Evolutionary conservation across 1,284 basidiomycete species (phyloP).

Genomic region (Cystobasidium slooffiae): DNA sequence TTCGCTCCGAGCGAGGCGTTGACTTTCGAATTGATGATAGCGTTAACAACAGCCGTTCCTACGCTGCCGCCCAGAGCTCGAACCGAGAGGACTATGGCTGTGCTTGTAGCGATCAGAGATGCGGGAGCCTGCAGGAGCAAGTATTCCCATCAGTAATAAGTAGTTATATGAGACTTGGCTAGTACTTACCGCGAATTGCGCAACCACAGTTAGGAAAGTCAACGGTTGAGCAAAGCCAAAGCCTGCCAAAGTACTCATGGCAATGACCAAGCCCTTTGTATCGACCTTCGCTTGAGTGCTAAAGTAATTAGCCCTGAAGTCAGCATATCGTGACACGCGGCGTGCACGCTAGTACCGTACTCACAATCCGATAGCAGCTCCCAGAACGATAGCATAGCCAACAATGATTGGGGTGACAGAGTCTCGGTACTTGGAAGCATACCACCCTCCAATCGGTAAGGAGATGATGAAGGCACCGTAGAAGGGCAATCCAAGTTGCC

Average conservation of each 20-base stretch:
- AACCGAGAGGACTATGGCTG: conserved; percentile 29
- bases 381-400: conserved; percentile 10
- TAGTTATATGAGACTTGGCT: not conserved
- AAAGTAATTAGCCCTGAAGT: not conserved
- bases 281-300: conserved; percentile 4
- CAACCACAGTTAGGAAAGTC: conserved; percentile 30
- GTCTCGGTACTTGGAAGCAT: conserved; percentile 20
- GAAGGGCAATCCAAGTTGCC: conserved; percentile 3
- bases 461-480: conserved; percentile 16
- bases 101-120: conserved; percentile 22
- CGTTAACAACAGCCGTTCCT: conserved; percentile 16
- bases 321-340: not conserved
- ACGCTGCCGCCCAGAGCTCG: conserved; percentile 20
- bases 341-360: not conserved
- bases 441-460: conserved; percentile 19
- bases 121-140: not conserved
- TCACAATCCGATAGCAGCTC: conserved; percentile 17
- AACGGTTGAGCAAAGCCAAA: conserved; percentile 27
- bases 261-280: conserved; percentile 15
- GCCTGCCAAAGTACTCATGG: conserved; percentile 21
- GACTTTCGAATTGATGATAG: conserved; percentile 21
- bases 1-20: conserved; percentile 1
- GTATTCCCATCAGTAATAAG: not conserved
- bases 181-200: conserved; percentile 20
- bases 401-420: conserved; percentile 10